phyloP scores from a whole-genome alignment of 257 asterid genomes.

The Lycium ferocissimum region DNA sequence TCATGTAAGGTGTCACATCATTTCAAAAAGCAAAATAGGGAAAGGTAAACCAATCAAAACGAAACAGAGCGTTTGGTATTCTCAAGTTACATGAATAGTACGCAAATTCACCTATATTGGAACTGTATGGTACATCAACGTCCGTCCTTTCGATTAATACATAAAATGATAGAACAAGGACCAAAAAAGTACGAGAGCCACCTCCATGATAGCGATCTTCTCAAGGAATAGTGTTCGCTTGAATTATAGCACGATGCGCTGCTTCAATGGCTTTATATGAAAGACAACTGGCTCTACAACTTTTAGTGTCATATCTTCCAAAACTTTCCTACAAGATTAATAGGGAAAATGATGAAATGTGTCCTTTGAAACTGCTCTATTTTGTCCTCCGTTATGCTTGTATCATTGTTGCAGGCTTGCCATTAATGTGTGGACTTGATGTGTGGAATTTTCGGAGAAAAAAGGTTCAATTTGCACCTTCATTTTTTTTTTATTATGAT shows the following conservation, averaged over 20 bases:
- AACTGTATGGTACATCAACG: not conserved
- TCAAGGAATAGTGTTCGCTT: not conserved
- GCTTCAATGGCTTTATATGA: too few species aligned
- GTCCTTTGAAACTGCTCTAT: too few species aligned
- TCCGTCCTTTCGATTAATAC: not conserved
- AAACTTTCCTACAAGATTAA: too few species aligned
- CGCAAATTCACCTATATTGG: not conserved
- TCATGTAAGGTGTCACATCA: not conserved
- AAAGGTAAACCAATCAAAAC: not conserved
- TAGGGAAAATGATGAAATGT: too few species aligned
- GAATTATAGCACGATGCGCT: not conserved
- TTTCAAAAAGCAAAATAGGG: not conserved
- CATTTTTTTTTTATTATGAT: too few species aligned
- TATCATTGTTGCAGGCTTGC: too few species aligned
- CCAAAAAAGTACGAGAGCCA: not conserved
- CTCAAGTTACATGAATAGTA: not conserved
- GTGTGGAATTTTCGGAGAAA: too few species aligned
- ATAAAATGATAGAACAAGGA: not conserved
- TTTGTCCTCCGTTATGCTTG: too few species aligned
- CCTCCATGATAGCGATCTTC: not conserved
- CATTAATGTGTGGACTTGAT: too few species aligned
- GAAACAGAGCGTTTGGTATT: not conserved
- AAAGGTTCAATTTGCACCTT: too few species aligned
- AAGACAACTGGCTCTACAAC: too few species aligned
- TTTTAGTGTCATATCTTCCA: too few species aligned